Conservation (phyloP, 768 basidiomycete genomes). For the Lactarius psammicola region DNA sequence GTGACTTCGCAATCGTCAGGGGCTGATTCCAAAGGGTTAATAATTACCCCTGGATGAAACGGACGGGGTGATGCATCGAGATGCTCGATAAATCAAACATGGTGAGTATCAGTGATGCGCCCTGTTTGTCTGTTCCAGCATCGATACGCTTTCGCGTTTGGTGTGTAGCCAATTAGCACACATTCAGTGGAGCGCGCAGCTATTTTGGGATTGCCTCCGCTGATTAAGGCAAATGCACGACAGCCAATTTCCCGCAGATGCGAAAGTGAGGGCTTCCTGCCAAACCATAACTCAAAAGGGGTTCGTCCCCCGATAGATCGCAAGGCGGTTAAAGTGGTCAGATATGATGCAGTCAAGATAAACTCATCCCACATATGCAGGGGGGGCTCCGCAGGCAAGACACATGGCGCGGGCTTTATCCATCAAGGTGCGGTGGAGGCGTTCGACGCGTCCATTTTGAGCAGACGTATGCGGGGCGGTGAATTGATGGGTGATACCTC, state of each 20-base stretch:
- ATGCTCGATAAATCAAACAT: too few relatives aligned
- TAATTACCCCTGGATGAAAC: too few relatives aligned
- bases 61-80: too few relatives aligned
- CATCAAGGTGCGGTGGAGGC: too few relatives aligned
- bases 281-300: background rate
- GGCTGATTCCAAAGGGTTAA: too few relatives aligned
- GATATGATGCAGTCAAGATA: slow-evolving; percentile 5
- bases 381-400: too few relatives aligned
- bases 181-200: background rate
- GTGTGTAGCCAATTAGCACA: background rate
- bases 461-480: too few relatives aligned
- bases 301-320: slow-evolving; percentile 27
- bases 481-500: background rate
- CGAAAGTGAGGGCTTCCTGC: background rate
- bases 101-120: too few relatives aligned
- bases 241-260: slow-evolving; percentile 7
- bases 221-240: background rate
- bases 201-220: background rate
- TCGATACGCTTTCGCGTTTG: background rate
- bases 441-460: too few relatives aligned
- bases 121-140: background rate
- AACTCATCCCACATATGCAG: slow-evolving; percentile 1
- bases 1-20: too few relatives aligned
- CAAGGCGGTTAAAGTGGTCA: background rate
- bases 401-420: too few relatives aligned